Evolutionary conservation across 805 yeast species (phyloP), one percentile per base, ranked within the genome.

Genomic region (Candida anglica): DNA sequence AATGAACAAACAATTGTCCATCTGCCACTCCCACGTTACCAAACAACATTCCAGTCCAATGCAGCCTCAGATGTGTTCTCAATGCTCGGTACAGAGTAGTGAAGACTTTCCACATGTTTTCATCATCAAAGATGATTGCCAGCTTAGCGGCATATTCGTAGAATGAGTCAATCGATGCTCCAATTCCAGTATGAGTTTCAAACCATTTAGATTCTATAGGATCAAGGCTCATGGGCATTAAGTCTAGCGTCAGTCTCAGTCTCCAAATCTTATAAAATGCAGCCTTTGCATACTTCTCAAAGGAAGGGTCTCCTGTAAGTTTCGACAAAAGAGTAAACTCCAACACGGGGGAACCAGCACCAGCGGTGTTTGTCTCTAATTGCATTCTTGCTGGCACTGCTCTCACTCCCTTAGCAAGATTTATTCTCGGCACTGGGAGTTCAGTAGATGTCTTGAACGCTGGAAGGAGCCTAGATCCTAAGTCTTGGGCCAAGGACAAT

Each of bases 111-210:
- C 89, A 88, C 38, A 87, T 69, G 2, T 61, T 50, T 44, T 82
- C 84, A 49, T 84, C 77, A 37, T 60, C 41, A 39, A 88, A 86
- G 10, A 89, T 50, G 8, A 89, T 71, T 2, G 88, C 65, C 15
- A 80, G 78, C 52, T 89, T 89, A 27, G 86, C 67, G 0, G 95
- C 84, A 56, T 88, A 86, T 50, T 89, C 98, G 52, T 81, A 89
- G 49, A 86, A 86, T 0, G 96, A 86, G 56, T 89, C 98, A 11
- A 86, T 75, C 2, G 95, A 83, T 0, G 97, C 97, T 2, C 98
- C 97, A 7, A 85, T 70, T 0, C 96, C 96, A 0, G 93, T 76
- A 26, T 78, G 58, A 0, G 70, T 53, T 36, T 81, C 81, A 26
- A 66, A 58, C 77, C 86, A 79, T 24, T 53, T 49, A 22, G 78